phyloP scores from a whole-genome alignment of 2,329 filamentous ascomycete genomes.

The Venturia oleaginea region DNA sequence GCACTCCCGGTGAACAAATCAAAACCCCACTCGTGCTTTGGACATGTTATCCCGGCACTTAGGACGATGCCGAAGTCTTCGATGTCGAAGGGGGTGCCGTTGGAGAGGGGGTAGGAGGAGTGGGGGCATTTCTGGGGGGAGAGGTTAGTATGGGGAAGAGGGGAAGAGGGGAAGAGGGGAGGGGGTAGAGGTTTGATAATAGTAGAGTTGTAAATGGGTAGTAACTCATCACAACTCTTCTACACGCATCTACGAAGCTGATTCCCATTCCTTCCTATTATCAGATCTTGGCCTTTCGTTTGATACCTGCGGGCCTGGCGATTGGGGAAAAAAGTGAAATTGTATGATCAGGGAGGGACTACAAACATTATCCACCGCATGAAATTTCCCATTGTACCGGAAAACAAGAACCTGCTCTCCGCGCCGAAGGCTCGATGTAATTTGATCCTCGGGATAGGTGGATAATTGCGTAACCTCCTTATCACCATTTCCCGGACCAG shows the following conservation, averaged over 20 bases:
- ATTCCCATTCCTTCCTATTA: no score
- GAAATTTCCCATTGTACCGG: slow-evolving; percentile 52
- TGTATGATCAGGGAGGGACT: background rate
- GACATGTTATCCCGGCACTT: slow-evolving; percentile 55
- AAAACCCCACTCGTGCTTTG: slow-evolving; percentile 64
- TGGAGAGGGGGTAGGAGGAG: slow-evolving; percentile 55
- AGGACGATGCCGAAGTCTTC: slow-evolving; percentile 60
- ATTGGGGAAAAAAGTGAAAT: no score
- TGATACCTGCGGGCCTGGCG: no score
- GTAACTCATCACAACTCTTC: no score
- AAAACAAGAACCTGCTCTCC: slow-evolving; percentile 58
- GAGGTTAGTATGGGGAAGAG: background rate
- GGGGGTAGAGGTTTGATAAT: background rate
- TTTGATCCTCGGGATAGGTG: background rate
- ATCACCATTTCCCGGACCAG: background rate
- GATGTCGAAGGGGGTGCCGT: slow-evolving; percentile 57
- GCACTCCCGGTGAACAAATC: slow-evolving; percentile 54
- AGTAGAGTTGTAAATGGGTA: no score
- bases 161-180: background rate
- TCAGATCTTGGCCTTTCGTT: no score
- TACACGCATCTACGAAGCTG: no score
- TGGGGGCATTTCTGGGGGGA: slow-evolving; percentile 47
- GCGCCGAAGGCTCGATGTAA: slow-evolving; percentile 3
- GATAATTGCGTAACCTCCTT: background rate
- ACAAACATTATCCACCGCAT: slow-evolving; percentile 57